Evolutionary conservation across 108 stramenopile genomes (phyloP), one percentile per base, ranked within the genome.

Genomic region (Ochromonas danica): DNA sequence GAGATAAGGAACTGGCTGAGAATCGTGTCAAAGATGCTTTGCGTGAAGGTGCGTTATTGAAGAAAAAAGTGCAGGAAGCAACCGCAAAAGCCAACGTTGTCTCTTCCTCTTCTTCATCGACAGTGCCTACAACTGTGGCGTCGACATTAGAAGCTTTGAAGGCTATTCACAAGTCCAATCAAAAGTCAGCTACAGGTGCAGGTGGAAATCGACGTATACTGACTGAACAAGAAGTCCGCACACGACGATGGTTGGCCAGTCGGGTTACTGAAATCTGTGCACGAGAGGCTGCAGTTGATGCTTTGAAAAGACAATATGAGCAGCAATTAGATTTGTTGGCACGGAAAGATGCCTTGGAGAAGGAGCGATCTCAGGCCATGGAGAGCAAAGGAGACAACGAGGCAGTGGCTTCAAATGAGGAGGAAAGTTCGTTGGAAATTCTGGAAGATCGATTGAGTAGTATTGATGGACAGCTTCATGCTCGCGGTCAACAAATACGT

Each of bases 241-340:
- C 31, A 33, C 14, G 31, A 75, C 14, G 31, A 60, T 75, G 72
- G 72, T 36, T 75, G 72, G 31, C 6, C 10, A 27, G 38, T 6
- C 36, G 31, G 31, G 40, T 75, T 28, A 14, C 45, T 27, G 72
- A 60, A 22, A 75, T 75, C 38, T 45, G 14, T 10, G 6, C 72
- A 6, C 3, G 35, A 57, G 72, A 75, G 6, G 36, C 43, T 10
- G 72, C 72, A 35, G 72, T 33, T 28, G 72, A 75, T 6, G 35
- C n/a, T 10, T 60, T 75, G 45, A 75, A 60, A 60, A 6, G 28
- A 10, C 72, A 75, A 36, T 75, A 60, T 36, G 72, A 75, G 40
- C 40, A 75, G 36, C 72, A 75, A 60, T 36, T 75, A 36, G 72
- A 45, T 6, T 25, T 75, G 6, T 31, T 75, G 6, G 27, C 36